Evolutionary conservation across 352 stramenopile species (phyloP).

Genomic region (Phytophthora constricta): DNA sequence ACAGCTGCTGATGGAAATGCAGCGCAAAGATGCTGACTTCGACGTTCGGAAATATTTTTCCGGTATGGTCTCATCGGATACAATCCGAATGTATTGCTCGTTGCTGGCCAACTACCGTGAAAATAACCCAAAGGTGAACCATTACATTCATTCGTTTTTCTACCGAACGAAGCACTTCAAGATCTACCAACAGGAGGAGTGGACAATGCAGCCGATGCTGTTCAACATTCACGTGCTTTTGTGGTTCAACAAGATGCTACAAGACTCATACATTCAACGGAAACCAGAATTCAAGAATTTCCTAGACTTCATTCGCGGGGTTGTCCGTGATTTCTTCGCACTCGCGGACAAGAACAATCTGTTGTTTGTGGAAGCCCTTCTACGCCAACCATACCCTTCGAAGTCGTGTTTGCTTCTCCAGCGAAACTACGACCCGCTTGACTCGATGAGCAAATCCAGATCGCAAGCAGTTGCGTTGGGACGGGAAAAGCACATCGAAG

Average conservation of each 20-base stretch:
- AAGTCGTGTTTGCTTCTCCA: conserved; percentile 80
- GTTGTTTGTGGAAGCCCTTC: conserved; percentile 76
- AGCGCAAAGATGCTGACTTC: conserved; percentile 88
- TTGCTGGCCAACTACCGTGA: conserved; percentile 74
- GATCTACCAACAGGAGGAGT: conserved; percentile 74
- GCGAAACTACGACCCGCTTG: conserved; percentile 74
- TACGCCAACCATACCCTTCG: conserved; percentile 74
- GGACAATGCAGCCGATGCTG: conserved; percentile 87
- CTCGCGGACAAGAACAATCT: conserved; percentile 82
- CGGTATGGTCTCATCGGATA: conserved; percentile 81
- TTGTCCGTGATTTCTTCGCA: conserved; percentile 83
- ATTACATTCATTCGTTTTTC: conserved; percentile 91
- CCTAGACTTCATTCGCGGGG: conserved; percentile 79
- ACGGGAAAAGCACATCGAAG: conserved; percentile 57
- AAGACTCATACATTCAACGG: conserved; percentile 70
- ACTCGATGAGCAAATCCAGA: conserved; percentile 67
- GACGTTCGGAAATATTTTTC: conserved; percentile 86
- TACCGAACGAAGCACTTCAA: conserved; percentile 86
- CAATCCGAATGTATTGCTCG: conserved; percentile 85
- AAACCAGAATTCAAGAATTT: conserved; percentile 71
- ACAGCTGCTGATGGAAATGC: conserved; percentile 82
- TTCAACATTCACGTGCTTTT: conserved; percentile 86
- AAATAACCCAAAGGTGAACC: conserved; percentile 86
- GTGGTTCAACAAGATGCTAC: conserved; percentile 87
- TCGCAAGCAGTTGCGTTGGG: conserved; percentile 69